Conservation (phyloP, 768 basidiomycete species). For the Aureoboletus auriporus region DNA sequence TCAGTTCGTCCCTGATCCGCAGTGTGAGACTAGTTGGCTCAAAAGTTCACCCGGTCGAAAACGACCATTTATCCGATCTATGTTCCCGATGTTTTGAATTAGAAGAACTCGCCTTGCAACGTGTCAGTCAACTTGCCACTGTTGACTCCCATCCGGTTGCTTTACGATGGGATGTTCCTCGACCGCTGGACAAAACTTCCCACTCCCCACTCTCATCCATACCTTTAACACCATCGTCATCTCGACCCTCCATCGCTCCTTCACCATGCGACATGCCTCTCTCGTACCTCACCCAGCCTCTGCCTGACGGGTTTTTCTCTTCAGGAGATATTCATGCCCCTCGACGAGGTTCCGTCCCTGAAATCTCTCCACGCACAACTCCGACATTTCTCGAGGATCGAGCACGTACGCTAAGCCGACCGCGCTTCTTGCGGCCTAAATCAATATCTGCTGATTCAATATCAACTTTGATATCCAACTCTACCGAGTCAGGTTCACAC, state of each 20-base stretch:
- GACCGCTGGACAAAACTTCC: neutral
- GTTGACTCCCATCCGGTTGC: conserved; percentile 9
- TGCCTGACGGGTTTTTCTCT: neutral
- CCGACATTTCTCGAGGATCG: conserved; percentile 15
- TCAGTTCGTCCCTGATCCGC: conserved; percentile 75
- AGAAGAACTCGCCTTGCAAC: conserved; percentile 62
- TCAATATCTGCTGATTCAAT: conserved; percentile 57
- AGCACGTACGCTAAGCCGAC: conserved; percentile 14
- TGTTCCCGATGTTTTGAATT: conserved; percentile 62
- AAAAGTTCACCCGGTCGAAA: conserved; percentile 28
- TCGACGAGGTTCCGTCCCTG: conserved; percentile 27
- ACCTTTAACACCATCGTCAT: conserved; percentile 25
- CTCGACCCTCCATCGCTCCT: conserved; percentile 49
- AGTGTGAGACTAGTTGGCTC: conserved; percentile 44
- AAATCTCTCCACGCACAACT: conserved; percentile 13
- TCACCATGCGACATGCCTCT: conserved; percentile 29
- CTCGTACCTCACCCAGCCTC: neutral
- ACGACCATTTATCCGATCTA: conserved; percentile 47
- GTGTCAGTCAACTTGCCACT: conserved; percentile 58
- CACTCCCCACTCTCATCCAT: conserved; percentile 19
- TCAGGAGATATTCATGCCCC: conserved; percentile 9
- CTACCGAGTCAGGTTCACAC: conserved; percentile 7
- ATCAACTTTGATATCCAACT: conserved; percentile 26
- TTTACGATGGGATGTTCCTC: conserved; percentile 16
- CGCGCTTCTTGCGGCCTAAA: conserved; percentile 38